A percentile compares a stretch with the other conserved stretches of the same genome.
These are phyloP conservation scores for Corchorus olitorius DNA, from an alignment of 345 rosid species.

Conservation along the genomic window DNA sequence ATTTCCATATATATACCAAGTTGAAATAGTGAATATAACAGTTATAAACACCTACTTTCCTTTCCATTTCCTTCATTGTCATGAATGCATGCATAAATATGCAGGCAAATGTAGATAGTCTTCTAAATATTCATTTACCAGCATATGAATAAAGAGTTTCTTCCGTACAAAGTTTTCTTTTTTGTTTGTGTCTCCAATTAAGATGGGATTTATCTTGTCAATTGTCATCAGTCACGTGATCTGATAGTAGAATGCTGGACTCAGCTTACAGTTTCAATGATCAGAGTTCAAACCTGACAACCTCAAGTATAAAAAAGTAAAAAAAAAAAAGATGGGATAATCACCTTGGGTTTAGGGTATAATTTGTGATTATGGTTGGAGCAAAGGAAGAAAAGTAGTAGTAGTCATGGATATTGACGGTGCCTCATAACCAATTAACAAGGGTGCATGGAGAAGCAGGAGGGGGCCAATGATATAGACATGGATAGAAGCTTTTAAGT, in stretches of 20 bases:
- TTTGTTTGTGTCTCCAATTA: not conserved
- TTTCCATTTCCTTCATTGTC: not conserved
- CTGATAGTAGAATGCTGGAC: no score
- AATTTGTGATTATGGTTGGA: not conserved
- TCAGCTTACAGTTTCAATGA: no score
- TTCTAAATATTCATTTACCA: not conserved
- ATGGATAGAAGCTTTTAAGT: conserved; percentile 8
- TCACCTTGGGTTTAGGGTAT: not conserved
- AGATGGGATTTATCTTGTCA: not conserved
- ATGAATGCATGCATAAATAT: not conserved
- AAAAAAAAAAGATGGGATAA: no score
- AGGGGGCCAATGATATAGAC: not conserved
- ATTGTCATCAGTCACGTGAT: no score
- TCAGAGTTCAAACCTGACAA: no score
- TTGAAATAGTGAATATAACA: not conserved
- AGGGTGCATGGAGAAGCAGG: not conserved
- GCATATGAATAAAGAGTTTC: not conserved
- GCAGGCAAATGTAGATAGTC: not conserved
- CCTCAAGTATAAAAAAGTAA: no score
- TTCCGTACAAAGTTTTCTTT: not conserved
- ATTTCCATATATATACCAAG: not conserved
- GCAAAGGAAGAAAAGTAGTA: not conserved
- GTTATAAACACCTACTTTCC: not conserved
- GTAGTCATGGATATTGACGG: not conserved
- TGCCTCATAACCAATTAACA: not conserved